Conservation (phyloP, 441 rosid species). For the Populus tomentosa region DNA sequence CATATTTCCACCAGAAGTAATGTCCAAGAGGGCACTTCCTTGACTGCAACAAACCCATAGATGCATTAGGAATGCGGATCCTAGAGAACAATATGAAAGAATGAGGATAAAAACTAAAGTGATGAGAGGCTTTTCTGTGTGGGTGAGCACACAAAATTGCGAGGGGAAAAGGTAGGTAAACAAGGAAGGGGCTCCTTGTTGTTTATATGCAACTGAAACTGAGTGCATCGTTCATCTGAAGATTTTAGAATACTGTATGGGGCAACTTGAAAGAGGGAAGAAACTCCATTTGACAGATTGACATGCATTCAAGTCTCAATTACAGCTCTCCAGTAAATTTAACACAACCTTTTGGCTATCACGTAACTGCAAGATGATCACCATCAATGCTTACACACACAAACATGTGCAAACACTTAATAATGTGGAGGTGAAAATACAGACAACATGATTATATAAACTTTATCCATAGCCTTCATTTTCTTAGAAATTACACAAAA, state of each 20-base stretch:
- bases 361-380: neutral
- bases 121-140: neutral
- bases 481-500: neutral
- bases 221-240: too few species aligned
- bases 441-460: neutral
- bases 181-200: too few species aligned
- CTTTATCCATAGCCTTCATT: neutral
- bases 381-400: too few species aligned
- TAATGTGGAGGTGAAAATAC: neutral
- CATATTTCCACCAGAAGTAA: conserved; percentile 77
- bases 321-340: too few species aligned
- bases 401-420: neutral
- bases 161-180: too few species aligned
- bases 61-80: conserved; percentile 11
- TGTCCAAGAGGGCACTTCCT: conserved; percentile 76
- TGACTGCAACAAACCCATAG: conserved; percentile 48
- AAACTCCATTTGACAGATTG: neutral
- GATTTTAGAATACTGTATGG: neutral
- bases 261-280: neutral
- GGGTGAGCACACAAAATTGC: neutral
- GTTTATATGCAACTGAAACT: too few species aligned
- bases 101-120: neutral
- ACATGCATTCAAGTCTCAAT: neutral
- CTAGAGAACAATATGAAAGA: conserved; percentile 5
- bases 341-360: too few species aligned